Percentiles rank a stretch among this genome's conserved stretches.
Evolutionary conservation across 805 yeast genomes (phyloP).

Genomic region (Barnettozyma californica): DNA sequence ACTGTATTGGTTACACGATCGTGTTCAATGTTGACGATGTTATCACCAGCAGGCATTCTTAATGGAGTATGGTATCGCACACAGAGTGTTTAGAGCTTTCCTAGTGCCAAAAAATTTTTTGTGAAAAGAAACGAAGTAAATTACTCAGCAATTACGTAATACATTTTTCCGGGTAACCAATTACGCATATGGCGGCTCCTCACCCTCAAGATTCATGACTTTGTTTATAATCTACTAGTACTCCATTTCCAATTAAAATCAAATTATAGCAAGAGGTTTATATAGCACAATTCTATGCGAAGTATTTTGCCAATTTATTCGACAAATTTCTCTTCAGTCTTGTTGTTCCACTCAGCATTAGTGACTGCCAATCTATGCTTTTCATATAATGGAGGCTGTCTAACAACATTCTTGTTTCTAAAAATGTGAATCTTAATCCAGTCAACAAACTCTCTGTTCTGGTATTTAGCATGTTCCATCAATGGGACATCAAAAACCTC

Average conservation of each 20-base stretch:
- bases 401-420: slow-evolving; percentile 38
- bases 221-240: background rate
- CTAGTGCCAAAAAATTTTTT: background rate
- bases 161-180: background rate
- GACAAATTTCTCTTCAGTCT: slow-evolving; percentile 47
- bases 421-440: slow-evolving; percentile 43
- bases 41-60: slow-evolving; percentile 25
- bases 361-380: slow-evolving; percentile 58
- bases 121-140: background rate
- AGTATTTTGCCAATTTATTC: too few species aligned
- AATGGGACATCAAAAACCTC: slow-evolving; percentile 63
- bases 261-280: too few species aligned
- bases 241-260: too few species aligned
- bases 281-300: background rate
- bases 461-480: slow-evolving; percentile 47
- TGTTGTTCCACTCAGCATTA: slow-evolving; percentile 57
- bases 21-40: slow-evolving; percentile 80
- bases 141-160: background rate
- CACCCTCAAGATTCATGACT: too few species aligned
- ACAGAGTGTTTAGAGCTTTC: background rate
- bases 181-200: too few species aligned
- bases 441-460: slow-evolving; percentile 35
- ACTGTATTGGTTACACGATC: slow-evolving; percentile 89
- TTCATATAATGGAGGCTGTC: slow-evolving; percentile 51
- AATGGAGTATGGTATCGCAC: background rate